Base-by-base conservation (phyloP, 345 rosid genomes). In the Passiflora organensis region DNA sequence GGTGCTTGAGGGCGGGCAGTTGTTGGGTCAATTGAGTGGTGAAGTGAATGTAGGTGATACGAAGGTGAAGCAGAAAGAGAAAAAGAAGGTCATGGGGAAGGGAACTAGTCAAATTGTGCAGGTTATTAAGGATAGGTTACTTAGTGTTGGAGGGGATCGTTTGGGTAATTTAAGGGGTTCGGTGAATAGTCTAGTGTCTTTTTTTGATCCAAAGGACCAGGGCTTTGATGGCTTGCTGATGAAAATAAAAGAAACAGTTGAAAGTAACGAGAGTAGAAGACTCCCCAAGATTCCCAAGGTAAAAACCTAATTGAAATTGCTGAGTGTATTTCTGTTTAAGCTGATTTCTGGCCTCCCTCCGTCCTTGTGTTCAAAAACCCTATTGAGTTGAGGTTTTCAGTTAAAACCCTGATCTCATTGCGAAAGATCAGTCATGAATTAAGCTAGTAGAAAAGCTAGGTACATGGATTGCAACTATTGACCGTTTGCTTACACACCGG, bases 201-300 rank as follows among this genome's bases (percentile, higher is more conserved):
- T 69, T 69, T 73, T 86, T 18, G 77, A 81, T 48, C 83, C 72
- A 0, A 81, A 78, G 57, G 64, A 70, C 48, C 66, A 66, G 0
- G 79, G 70, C 19, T 81, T 84, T 65, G 84, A 78, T 71, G 49
- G 44, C 59, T 66, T 86, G 28, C 63, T 80, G 63, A 57, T 58
- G 13, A 80, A 79, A 64, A 72, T 89, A 52, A 84, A 83, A 56
- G 96, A 86, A 37, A 71, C 89, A 39, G 80, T 86, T 6, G 96
- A 89, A 69, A 93, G 89, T 65, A 93, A 89, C 67, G 95, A 89
- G 69, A 82, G 82, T 64, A 80, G 94, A 66, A 81, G 96, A 73
- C 82, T 84, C 34, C 96, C 96, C n/a, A 93, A 93, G 82, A 80
- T 85, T 66, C 84, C 91, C 1, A 82, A 93, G 94, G 99, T 93